These are phyloP conservation scores for Curvularia sp. DNA, from an alignment of 2,329 filamentous ascomycete species.

Conservation along the genomic window DNA sequence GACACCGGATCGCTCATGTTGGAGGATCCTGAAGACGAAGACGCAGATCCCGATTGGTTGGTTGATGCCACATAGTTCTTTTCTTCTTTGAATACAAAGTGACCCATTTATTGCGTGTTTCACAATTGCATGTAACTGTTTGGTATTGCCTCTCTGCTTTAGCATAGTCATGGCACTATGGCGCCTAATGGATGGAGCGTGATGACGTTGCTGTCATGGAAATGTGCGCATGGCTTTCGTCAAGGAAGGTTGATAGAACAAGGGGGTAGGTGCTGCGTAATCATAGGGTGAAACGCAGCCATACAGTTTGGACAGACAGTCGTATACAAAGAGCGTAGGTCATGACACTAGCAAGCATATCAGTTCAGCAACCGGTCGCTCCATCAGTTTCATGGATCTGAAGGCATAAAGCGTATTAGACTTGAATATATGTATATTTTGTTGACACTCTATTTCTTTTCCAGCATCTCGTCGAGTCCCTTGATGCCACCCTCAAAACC, in stretches of 20 bases:
- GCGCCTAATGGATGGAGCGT: no score
- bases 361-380: background rate
- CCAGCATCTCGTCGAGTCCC: slow-evolving; percentile 59
- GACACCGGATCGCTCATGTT: slow-evolving; percentile 62
- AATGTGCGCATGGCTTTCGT: no score
- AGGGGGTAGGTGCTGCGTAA: no score
- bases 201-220: no score
- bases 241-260: no score
- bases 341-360: no score
- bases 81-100: background rate
- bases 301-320: no score
- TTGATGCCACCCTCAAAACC: slow-evolving; percentile 77
- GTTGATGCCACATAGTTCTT: slow-evolving; percentile 30
- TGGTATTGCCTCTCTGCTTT: no score
- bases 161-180: no score
- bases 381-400: background rate
- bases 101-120: background rate
- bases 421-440: background rate
- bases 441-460: slow-evolving; percentile 22
- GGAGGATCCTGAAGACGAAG: slow-evolving; percentile 70
- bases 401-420: background rate
- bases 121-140: no score
- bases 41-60: slow-evolving; percentile 71
- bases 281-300: no score
- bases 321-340: no score